phyloP scores from a whole-genome alignment of 202 grass and related monocot species.

The Bolboschoenoplectus hybrid region DNA sequence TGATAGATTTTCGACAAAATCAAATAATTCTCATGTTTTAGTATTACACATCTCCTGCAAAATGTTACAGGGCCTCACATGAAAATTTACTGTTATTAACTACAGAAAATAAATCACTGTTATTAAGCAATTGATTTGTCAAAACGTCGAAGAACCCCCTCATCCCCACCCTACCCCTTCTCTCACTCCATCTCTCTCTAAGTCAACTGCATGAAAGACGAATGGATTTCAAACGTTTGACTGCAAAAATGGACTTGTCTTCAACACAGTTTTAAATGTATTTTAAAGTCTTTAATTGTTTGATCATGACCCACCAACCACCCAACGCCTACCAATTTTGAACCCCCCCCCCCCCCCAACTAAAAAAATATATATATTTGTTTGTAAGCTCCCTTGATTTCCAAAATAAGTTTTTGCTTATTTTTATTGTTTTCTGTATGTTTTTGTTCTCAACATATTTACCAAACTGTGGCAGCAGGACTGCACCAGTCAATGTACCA shows the following conservation, averaged over 20 bases:
- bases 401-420: background rate
- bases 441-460: slow-evolving; percentile 21
- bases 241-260: slow-evolving; percentile 16
- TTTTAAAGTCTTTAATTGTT: background rate
- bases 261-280: background rate
- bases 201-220: slow-evolving; percentile 23
- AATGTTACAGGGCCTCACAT: background rate
- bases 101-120: background rate
- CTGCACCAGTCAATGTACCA: background rate
- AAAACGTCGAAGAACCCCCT: background rate
- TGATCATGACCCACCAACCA: slow-evolving; percentile 27
- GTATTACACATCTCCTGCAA: too few relatives aligned
- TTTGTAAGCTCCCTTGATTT: background rate
- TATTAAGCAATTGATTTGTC: background rate
- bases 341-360: background rate
- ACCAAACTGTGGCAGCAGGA: background rate
- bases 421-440: background rate
- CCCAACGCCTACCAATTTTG: background rate
- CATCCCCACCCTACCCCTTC: background rate
- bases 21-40: too few relatives aligned
- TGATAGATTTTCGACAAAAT: too few relatives aligned
- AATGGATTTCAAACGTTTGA: slow-evolving; percentile 37
- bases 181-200: slow-evolving; percentile 7
- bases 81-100: background rate
- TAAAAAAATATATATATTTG: background rate